Conservation (phyloP, 1,139 yeast genomes). For the Hansenula lynferdii region DNA sequence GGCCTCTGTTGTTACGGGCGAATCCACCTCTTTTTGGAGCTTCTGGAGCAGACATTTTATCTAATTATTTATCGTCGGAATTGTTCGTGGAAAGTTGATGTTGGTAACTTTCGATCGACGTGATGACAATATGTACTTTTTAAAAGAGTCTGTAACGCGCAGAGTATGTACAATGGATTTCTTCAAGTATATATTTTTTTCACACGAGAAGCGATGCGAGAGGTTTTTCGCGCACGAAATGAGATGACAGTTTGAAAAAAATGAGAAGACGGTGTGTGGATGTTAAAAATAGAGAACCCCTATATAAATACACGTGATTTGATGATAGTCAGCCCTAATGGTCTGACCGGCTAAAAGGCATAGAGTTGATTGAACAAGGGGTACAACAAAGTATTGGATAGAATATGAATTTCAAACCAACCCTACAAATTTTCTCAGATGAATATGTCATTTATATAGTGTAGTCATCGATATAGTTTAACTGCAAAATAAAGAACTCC, state of each 20-base stretch:
- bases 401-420: no score
- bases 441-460: background rate
- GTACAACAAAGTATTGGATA: no score
- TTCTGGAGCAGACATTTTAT: conserved; percentile 58
- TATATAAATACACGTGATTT: background rate
- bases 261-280: background rate
- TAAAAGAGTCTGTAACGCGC: background rate
- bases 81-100: conserved; percentile 91
- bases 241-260: background rate
- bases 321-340: no score
- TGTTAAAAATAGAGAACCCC: background rate
- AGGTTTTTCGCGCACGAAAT: background rate
- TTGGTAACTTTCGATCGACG: conserved; percentile 87
- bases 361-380: no score
- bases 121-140: conserved; percentile 3
- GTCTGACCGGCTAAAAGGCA: no score
- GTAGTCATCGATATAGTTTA: background rate
- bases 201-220: background rate
- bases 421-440: no score
- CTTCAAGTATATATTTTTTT: background rate
- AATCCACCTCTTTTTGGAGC: conserved; percentile 64
- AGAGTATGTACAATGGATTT: background rate
- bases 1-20: conserved; percentile 66
- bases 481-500: background rate
- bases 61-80: conserved; percentile 52